phyloP scores from a whole-genome alignment of 176 grass and related monocot genomes.

The Zoysia pacifica region DNA sequence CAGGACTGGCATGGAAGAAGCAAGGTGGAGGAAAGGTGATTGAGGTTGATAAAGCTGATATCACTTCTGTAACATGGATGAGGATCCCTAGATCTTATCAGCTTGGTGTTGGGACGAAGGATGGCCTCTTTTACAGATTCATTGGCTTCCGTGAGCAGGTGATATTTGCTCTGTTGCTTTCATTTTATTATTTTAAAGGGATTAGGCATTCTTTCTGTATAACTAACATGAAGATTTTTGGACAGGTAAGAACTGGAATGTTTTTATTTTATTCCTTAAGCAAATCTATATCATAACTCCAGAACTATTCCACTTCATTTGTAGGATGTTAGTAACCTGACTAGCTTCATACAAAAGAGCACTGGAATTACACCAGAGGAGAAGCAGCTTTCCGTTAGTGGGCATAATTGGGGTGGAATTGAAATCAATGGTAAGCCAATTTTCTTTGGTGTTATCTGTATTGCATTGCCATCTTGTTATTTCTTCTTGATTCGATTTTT shows the following conservation, averaged over 20 bases:
- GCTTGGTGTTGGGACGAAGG: constrained; percentile 69
- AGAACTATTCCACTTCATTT: constrained; percentile 33
- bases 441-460: constrained; percentile 28
- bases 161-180: constrained; percentile 6
- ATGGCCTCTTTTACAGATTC: constrained; percentile 73
- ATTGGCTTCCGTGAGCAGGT: constrained; percentile 85
- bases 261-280: neutral
- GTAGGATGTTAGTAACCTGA: constrained; percentile 82
- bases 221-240: neutral
- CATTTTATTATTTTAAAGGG: neutral
- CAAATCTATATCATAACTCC: neutral
- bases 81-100: constrained; percentile 77
- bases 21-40: constrained; percentile 85
- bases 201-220: constrained; percentile 24
- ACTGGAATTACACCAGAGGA: constrained; percentile 69
- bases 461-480: neutral
- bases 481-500: constrained; percentile 15
- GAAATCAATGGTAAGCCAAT: constrained; percentile 73
- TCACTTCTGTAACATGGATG: constrained; percentile 69
- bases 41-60: constrained; percentile 70
- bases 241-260: constrained; percentile 22
- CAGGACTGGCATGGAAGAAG: constrained; percentile 78
- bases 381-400: constrained; percentile 84
- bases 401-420: constrained; percentile 85
- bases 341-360: constrained; percentile 80